These are phyloP conservation scores for Teratosphaeria gauchensis DNA, from an alignment of 2,329 filamentous ascomycete genomes.

Conservation along the genomic window DNA sequence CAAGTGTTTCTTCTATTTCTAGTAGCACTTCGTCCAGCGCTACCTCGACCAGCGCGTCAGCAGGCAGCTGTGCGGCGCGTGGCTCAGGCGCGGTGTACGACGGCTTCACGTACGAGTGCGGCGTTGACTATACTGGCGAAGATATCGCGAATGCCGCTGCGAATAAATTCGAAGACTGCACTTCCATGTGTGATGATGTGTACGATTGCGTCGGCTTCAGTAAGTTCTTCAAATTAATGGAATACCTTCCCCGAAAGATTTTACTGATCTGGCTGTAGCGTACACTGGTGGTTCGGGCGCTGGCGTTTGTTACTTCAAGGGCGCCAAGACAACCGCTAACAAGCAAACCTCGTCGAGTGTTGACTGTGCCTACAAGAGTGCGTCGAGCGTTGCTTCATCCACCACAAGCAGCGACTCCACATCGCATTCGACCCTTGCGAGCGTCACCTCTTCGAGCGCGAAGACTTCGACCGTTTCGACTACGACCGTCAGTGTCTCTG, in stretches of 20 bases:
- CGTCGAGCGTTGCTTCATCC: background rate
- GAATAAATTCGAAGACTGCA: constrained; percentile 3
- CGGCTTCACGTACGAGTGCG: constrained; percentile 3
- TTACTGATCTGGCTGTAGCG: background rate
- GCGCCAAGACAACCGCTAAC: background rate
- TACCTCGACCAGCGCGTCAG: background rate
- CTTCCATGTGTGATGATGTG: constrained; percentile 5
- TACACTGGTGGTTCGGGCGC: background rate
- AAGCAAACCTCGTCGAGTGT: background rate
- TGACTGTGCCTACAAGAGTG: background rate
- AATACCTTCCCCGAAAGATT: background rate
- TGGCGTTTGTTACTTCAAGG: constrained; percentile 1
- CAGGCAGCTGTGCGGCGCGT: background rate
- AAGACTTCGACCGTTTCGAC: background rate
- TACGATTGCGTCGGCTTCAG: constrained; percentile 8
- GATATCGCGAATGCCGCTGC: background rate
- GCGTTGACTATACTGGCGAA: background rate
- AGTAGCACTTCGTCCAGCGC: background rate
- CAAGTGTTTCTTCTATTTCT: background rate
- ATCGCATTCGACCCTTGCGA: background rate
- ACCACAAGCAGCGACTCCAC: background rate
- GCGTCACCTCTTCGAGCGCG: background rate
- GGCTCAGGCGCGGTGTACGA: background rate
- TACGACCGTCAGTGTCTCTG: background rate
- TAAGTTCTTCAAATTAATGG: background rate